These are phyloP conservation scores for Mycena amicta DNA, from an alignment of 768 basidiomycete genomes.

Conservation along the genomic window DNA sequence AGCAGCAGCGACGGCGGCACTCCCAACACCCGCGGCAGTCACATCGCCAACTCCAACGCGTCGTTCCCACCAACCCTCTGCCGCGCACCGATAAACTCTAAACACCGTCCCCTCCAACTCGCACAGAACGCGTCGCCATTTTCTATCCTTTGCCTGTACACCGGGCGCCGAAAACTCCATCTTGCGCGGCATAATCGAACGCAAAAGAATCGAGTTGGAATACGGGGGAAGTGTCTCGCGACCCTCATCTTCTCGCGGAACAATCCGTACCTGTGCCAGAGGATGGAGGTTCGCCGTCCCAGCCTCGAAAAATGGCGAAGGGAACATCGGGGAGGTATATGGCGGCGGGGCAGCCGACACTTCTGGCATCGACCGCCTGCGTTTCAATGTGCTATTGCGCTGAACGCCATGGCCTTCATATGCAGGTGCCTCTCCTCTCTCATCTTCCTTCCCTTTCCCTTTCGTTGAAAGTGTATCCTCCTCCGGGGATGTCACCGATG, in stretches of 20 bases:
- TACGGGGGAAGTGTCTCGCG: conserved; percentile 79
- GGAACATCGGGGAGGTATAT: conserved; percentile 51
- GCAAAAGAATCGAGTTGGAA: conserved; percentile 78
- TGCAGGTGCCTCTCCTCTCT: conserved; percentile 31
- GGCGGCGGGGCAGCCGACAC: conserved; percentile 70
- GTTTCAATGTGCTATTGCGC: conserved; percentile 23
- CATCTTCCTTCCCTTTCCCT: conserved; percentile 7
- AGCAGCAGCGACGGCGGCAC: conserved; percentile 27
- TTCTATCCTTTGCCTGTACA: conserved; percentile 84
- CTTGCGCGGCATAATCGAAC: conserved; percentile 84
- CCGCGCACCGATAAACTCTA: conserved; percentile 64
- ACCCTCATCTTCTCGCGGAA: conserved; percentile 81
- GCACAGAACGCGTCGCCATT: conserved; percentile 88
- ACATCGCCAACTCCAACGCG: conserved; percentile 74
- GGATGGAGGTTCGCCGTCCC: conserved; percentile 16
- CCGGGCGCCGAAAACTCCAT: conserved; percentile 90
- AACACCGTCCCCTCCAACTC: conserved; percentile 93
- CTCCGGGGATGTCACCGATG: conserved; percentile 23
- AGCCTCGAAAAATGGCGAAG: conserved; percentile 21
- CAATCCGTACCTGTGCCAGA: conserved; percentile 31
- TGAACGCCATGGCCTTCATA: conserved; percentile 37
- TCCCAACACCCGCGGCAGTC: conserved; percentile 27
- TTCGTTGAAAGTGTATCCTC: not conserved
- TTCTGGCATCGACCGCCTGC: conserved; percentile 73
- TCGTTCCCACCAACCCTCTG: conserved; percentile 74